Evolutionary conservation across 2,329 filamentous ascomycete genomes (phyloP).

Genomic region (Neofusicoccum umdonicola): DNA sequence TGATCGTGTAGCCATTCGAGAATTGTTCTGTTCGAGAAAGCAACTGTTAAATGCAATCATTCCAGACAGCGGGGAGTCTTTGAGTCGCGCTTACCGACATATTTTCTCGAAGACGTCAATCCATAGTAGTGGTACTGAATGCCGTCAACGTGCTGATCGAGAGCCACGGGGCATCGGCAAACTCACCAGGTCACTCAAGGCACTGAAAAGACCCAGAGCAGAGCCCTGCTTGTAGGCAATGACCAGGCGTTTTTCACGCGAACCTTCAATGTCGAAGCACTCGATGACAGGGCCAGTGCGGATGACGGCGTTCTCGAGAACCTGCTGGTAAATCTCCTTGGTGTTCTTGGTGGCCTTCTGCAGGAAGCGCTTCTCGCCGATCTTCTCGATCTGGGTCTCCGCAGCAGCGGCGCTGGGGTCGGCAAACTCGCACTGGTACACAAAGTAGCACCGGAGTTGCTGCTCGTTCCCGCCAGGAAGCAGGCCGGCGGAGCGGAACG

Average conservation of each 20-base stretch:
- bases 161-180: background rate
- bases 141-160: background rate
- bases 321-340: constrained; percentile 90
- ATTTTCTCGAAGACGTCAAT: constrained; percentile 92
- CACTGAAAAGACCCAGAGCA: constrained; percentile 89
- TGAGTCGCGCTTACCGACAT: constrained; percentile 55
- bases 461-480: constrained; percentile 74
- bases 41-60: no score
- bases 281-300: constrained; percentile 94
- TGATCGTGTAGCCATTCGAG: constrained; percentile 95
- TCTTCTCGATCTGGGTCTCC: constrained; percentile 86
- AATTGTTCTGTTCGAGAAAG: constrained; percentile 66
- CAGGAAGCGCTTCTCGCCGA: constrained; percentile 90
- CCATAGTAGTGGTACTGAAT: constrained; percentile 89
- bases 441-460: constrained; percentile 94
- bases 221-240: constrained; percentile 93
- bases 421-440: constrained; percentile 92
- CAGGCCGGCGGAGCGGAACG: constrained; percentile 85
- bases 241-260: constrained; percentile 88
- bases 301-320: constrained; percentile 79
- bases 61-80: no score
- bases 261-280: constrained; percentile 91
- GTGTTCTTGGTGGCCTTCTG: constrained; percentile 96
- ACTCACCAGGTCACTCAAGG: constrained; percentile 71
- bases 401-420: constrained; percentile 68